Percentiles rank a stretch among this genome's conserved stretches.
Evolutionary conservation across 1,139 yeast genomes (phyloP).

Genomic region (Entelexis paramagnoliae): DNA sequence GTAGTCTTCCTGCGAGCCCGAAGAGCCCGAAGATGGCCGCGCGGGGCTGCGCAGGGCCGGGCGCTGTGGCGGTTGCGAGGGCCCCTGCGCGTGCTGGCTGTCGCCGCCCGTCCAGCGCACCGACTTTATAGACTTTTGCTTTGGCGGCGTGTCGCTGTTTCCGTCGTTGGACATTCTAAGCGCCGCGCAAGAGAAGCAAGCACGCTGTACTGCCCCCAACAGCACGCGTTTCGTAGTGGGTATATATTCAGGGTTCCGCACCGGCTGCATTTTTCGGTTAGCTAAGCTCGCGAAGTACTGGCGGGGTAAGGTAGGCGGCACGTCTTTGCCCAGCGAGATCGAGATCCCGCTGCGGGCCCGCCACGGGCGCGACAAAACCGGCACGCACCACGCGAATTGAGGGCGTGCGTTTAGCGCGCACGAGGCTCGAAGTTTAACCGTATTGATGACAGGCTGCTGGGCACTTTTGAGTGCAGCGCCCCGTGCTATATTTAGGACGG

Average conservation of each 20-base stretch:
- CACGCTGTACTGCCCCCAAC: not conserved
- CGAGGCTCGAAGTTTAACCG: no score
- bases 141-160: not conserved
- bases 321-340: not conserved
- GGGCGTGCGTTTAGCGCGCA: no score
- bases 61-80: not conserved
- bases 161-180: not conserved
- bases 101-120: conserved; percentile 18
- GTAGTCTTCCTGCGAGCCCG: conserved; percentile 13
- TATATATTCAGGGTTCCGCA: not conserved
- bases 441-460: no score
- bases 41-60: not conserved
- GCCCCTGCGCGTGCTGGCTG: conserved; percentile 5
- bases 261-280: not conserved
- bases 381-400: no score
- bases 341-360: not conserved
- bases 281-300: not conserved
- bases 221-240: not conserved
- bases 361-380: no score
- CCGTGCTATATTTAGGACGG: not conserved
- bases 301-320: conserved; percentile 4
- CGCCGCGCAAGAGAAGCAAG: not conserved
- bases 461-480: not conserved
- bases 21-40: not conserved
- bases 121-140: conserved; percentile 6